A percentile compares a stretch with the other conserved stretches of the same genome.
Conservation (phyloP, 2,329 filamentous ascomycete species). For the Whalleya microplaca region DNA sequence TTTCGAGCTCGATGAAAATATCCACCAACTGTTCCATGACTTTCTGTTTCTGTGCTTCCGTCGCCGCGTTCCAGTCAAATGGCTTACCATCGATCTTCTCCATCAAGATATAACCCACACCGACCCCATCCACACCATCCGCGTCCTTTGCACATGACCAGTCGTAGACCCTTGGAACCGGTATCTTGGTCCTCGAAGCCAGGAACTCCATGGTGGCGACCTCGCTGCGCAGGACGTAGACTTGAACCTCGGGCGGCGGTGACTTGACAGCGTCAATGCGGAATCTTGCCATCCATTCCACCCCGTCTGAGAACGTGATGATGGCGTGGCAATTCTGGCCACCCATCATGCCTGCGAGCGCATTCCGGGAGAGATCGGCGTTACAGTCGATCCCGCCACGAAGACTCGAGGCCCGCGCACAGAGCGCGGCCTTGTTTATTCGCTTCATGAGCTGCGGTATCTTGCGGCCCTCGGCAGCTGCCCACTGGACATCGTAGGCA, state of each 20-base stretch:
- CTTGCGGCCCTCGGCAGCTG: slow-evolving; percentile 40
- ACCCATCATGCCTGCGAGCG: slow-evolving; percentile 49
- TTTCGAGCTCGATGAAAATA: slow-evolving; percentile 44
- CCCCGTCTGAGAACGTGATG: slow-evolving; percentile 46
- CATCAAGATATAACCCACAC: slow-evolving; percentile 47
- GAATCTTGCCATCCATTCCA: slow-evolving; percentile 48
- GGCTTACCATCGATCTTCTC: slow-evolving; percentile 45
- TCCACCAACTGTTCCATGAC: slow-evolving; percentile 44
- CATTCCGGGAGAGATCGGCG: slow-evolving; percentile 39
- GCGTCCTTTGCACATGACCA: slow-evolving; percentile 37
- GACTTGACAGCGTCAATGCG: slow-evolving; percentile 45
- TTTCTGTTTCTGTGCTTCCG: slow-evolving; percentile 37
- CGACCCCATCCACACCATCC: slow-evolving; percentile 41
- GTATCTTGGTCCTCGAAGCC: slow-evolving; percentile 37
- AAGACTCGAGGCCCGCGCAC: slow-evolving; percentile 40
- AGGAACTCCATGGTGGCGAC: slow-evolving; percentile 47
- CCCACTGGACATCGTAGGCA: slow-evolving; percentile 40
- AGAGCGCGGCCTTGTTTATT: slow-evolving; percentile 43
- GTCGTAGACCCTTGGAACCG: slow-evolving; percentile 43
- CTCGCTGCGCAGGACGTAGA: slow-evolving; percentile 45
- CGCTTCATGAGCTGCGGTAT: slow-evolving; percentile 39
- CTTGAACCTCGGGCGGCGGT: slow-evolving; percentile 38
- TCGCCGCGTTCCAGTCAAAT: slow-evolving; percentile 41
- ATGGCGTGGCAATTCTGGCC: slow-evolving; percentile 50
- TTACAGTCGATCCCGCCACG: slow-evolving; percentile 41